These are phyloP conservation scores for Eucalyptus microcorys DNA, from an alignment of 345 rosid species.

Conservation along the genomic window DNA sequence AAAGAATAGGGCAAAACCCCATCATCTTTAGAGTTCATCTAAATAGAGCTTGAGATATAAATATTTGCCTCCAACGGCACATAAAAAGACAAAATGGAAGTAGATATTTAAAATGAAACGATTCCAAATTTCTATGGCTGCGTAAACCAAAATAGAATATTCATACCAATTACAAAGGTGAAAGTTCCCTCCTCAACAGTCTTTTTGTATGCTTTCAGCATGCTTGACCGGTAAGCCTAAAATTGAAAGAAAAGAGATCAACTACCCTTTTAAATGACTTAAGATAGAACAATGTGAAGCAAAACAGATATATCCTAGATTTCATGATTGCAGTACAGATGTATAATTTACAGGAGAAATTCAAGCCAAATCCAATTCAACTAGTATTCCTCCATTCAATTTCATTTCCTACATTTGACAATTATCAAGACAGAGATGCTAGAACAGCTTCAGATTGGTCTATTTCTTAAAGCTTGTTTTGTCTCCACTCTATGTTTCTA, in stretches of 20 bases:
- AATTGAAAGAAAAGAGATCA: not conserved
- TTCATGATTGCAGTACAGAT: not conserved
- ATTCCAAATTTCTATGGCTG: conserved; percentile 1
- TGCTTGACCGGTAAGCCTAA: conserved; percentile 85
- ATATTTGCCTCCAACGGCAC: not conserved
- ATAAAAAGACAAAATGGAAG: not conserved
- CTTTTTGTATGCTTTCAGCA: conserved; percentile 89
- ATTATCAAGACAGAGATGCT: not conserved
- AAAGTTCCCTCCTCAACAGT: conserved; percentile 87
- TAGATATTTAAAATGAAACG: not conserved
- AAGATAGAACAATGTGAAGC: not conserved
- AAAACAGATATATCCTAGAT: not conserved
- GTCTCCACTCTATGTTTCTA: not conserved
- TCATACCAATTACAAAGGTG: conserved; percentile 77
- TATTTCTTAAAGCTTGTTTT: not conserved
- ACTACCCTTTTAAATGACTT: not conserved
- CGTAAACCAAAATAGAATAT: conserved; percentile 8
- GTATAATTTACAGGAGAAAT: not conserved
- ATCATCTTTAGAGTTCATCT: not conserved
- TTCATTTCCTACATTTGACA: not conserved
- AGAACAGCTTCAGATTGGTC: not conserved
- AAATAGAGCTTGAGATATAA: not conserved
- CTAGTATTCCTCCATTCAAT: not conserved
- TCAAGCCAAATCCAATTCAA: not conserved
- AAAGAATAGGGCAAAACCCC: not conserved